Percentiles rank a stretch among this genome's conserved stretches.
Conservation (phyloP, 352 stramenopile genomes). For the Phytophthora citricola region DNA sequence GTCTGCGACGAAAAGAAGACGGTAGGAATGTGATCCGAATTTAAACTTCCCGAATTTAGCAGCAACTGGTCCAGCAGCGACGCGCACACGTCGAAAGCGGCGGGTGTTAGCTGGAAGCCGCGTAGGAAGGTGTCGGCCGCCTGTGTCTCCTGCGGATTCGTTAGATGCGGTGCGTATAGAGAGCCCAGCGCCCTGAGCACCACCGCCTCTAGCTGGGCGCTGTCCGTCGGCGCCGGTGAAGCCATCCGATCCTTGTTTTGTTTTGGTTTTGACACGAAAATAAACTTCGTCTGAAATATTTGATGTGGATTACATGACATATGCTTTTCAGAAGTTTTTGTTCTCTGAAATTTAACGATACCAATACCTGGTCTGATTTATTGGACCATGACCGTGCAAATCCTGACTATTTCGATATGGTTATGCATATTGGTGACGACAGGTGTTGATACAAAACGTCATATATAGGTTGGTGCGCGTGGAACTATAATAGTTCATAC, state of each 20-base stretch:
- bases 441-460: no score
- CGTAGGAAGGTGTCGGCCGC: slow-evolving; percentile 79
- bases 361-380: no score
- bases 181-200: slow-evolving; percentile 62
- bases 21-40: slow-evolving; percentile 44
- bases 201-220: slow-evolving; percentile 30
- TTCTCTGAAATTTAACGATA: no score
- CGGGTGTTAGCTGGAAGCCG: slow-evolving; percentile 80
- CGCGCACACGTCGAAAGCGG: slow-evolving; percentile 75
- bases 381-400: no score
- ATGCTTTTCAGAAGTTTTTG: no score
- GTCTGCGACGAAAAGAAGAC: slow-evolving; percentile 87
- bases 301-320: no score
- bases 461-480: no score
- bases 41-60: slow-evolving; percentile 20
- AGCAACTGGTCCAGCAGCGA: slow-evolving; percentile 71
- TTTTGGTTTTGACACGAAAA: background rate
- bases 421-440: no score
- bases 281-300: no score
- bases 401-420: no score
- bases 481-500: no score
- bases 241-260: slow-evolving; percentile 11
- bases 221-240: slow-evolving; percentile 2
- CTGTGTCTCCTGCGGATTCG: slow-evolving; percentile 59
- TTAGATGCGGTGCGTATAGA: slow-evolving; percentile 65